Conservation (phyloP, 2,329 filamentous ascomycete genomes). For the Penicillium brevicompactum region DNA sequence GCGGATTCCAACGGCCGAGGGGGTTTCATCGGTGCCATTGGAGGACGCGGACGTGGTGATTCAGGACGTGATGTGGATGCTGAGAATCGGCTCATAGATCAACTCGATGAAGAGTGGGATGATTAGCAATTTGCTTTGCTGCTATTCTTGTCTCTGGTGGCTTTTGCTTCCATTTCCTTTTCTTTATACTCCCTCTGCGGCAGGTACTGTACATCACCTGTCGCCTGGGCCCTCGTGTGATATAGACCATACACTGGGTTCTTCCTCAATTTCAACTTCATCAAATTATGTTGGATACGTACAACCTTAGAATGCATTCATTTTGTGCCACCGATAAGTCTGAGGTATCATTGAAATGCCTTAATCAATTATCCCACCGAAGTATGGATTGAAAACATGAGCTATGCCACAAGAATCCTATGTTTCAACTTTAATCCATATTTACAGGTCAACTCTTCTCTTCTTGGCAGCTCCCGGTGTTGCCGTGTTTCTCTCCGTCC, state of each 20-base stretch:
- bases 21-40: constrained; percentile 39
- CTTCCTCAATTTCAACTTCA: neutral
- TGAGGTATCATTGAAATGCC: no score
- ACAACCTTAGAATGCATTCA: no score
- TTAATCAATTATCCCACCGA: no score
- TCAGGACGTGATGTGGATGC: constrained; percentile 62
- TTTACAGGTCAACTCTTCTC: neutral
- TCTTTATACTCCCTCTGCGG: neutral
- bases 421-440: neutral
- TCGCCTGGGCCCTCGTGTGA: neutral
- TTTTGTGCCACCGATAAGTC: no score
- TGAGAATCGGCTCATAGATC: constrained; percentile 92
- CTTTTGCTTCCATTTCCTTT: neutral
- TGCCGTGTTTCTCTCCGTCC: neutral
- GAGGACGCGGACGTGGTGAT: constrained; percentile 28
- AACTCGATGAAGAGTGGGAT: constrained; percentile 96
- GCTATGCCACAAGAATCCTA: no score
- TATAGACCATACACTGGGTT: neutral
- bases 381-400: no score
- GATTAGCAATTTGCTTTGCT: constrained; percentile 50
- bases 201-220: neutral
- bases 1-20: constrained; percentile 29
- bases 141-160: neutral
- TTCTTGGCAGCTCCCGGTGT: neutral
- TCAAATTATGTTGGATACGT: neutral